Evolutionary conservation across 371 early-diverging fungal genomes (phyloP).

Genomic region (Umbelopsis sp.): DNA sequence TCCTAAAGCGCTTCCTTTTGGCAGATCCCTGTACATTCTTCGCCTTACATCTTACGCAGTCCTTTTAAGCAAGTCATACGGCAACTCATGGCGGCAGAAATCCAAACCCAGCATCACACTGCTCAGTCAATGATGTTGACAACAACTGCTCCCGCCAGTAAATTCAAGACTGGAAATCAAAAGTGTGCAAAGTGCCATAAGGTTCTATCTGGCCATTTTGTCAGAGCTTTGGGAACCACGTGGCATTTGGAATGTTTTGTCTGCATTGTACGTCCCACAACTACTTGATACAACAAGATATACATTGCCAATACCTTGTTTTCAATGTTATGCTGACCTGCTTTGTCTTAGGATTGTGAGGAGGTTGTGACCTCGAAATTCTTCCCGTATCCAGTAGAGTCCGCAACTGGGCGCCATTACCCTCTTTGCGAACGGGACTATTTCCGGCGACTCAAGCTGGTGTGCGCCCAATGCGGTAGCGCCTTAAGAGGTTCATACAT

Average conservation of each 20-base stretch:
- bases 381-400: constrained; percentile 69
- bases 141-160: background rate
- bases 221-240: constrained; percentile 84
- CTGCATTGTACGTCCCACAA: constrained; percentile 73
- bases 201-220: constrained; percentile 79
- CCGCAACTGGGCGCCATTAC: constrained; percentile 57
- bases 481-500: constrained; percentile 93
- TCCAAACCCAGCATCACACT: background rate
- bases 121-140: background rate
- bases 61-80: background rate
- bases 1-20: background rate
- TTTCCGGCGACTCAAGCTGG: constrained; percentile 79
- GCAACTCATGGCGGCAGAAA: constrained; percentile 7
- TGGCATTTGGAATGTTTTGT: constrained; percentile 94
- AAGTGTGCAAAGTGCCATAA: constrained; percentile 54
- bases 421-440: constrained; percentile 89
- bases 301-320: background rate
- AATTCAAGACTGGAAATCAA: constrained; percentile 11
- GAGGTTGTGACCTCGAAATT: constrained; percentile 88
- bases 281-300: background rate
- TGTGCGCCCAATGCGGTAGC: constrained; percentile 90
- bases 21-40: background rate
- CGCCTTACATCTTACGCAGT: background rate
- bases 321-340: background rate
- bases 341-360: constrained; percentile 74